Base-by-base conservation (phyloP, 176 grass and related monocot species). In the Ensete ventricosum region DNA sequence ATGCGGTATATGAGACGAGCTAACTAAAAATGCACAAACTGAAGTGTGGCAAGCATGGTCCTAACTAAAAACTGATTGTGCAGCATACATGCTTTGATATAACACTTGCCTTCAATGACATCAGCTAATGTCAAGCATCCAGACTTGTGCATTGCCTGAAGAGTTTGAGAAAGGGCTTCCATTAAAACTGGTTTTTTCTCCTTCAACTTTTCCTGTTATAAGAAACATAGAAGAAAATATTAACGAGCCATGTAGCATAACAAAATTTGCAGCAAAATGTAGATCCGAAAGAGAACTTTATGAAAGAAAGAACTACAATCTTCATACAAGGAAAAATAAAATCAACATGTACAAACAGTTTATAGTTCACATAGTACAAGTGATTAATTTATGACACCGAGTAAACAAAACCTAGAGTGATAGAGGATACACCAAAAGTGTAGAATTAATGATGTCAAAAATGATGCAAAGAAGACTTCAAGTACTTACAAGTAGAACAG, bases 401-500 rank as follows among this genome's bases (percentile, higher is more conserved):
- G 34, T 43, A 43, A 43, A 4, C 34, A 43, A 6, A 43, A 43
- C 34, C 34, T 43, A 6, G 34, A 43, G 34, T 43, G 34, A 43
- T 43, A 43, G 4, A 43, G 34, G 34, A 43, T 43, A 71, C 7
- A 72, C 19, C 3, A 52, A 9, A 72, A 22, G 14, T n/a, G 11
- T 53, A 53, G 68, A 52, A 71, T 16, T 21, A 12, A 54, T 23
- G n/a, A 13, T 73, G 71, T 25, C 14, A 17, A 74, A 26, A 73
- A 23, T 12, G 21, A 12, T 11, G 1, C 12, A 5, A 8, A 2
- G 60, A 43, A 87, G 59, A 57, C 26, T 69, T 48, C 14, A 63
- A 70, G 8, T 62, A 86, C 95, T 99, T 91, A 99, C 95, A 81
- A 99, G 95, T 71, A 99, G 78, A 55, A 91, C 84, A 72, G 95